Percentiles rank a stretch among this genome's conserved stretches.
phyloP scores from a whole-genome alignment of 208 protist genomes.

The Trypanosoma caninum region DNA sequence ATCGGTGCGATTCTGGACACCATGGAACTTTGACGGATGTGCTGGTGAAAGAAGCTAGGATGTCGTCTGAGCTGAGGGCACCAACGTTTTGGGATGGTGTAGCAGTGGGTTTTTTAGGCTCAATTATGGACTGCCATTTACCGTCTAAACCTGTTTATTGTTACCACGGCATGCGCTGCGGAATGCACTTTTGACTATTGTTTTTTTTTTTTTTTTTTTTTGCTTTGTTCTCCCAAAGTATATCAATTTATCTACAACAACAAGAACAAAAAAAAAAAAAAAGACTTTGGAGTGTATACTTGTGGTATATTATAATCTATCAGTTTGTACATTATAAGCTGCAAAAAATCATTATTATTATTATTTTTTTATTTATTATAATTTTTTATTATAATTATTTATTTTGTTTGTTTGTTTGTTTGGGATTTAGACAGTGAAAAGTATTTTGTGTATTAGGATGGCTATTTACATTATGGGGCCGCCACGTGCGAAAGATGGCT shows the following conservation, averaged over 20 bases:
- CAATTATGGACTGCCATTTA: slow-evolving; percentile 82
- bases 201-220: slow-evolving; percentile 13
- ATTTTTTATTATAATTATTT: no score
- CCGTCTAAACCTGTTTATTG: slow-evolving; percentile 57
- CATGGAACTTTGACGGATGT: neutral
- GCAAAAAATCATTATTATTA: no score
- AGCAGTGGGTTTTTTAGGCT: slow-evolving; percentile 73
- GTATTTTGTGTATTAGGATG: no score
- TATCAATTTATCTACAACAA: neutral
- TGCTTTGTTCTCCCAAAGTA: neutral
- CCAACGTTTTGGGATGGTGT: slow-evolving; percentile 79
- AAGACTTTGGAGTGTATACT: neutral
- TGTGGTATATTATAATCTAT: no score
- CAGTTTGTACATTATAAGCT: no score
- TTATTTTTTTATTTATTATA: no score
- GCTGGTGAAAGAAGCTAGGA: slow-evolving; percentile 8
- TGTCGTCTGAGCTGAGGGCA: slow-evolving; percentile 7
- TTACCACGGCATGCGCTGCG: slow-evolving; percentile 74
- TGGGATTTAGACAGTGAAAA: no score
- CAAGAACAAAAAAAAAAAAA: neutral
- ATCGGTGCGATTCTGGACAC: no score
- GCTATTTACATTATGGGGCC: slow-evolving; percentile 24
- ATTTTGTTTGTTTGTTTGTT: no score
- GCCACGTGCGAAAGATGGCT: slow-evolving; percentile 14
- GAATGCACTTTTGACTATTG: slow-evolving; percentile 33